A percentile compares a stretch with the other conserved stretches of the same genome.
Evolutionary conservation across 495 filamentous ascomycete genomes (phyloP).

Genomic region (Aspergillus nanangensis): DNA sequence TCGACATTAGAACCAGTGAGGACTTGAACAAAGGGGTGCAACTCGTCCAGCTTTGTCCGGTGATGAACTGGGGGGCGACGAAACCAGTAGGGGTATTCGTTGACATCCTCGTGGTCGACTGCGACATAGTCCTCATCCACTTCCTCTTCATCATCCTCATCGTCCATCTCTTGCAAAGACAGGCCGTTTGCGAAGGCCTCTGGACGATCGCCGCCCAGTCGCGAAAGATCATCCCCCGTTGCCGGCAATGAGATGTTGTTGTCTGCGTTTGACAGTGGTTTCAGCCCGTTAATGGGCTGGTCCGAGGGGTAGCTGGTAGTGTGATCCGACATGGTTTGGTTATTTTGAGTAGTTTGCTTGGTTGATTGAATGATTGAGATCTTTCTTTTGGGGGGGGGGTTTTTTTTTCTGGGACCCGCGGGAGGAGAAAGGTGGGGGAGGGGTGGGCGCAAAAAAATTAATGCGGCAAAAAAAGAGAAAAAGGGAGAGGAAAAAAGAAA

Average conservation of each 20-base stretch:
- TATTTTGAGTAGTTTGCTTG: too few species aligned
- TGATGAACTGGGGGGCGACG: slow-evolving; percentile 36
- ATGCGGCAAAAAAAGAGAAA: neutral
- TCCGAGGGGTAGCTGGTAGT: slow-evolving; percentile 7
- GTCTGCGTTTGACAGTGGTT: slow-evolving; percentile 31
- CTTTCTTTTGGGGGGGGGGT: too few species aligned
- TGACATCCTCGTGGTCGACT: slow-evolving; percentile 39
- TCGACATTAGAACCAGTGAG: slow-evolving; percentile 72
- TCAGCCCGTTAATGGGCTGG: slow-evolving; percentile 23
- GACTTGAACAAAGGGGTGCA: slow-evolving; percentile 67
- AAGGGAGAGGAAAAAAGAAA: neutral
- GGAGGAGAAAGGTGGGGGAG: neutral
- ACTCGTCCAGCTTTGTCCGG: slow-evolving; percentile 41
- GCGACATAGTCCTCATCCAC: slow-evolving; percentile 41
- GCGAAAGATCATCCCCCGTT: slow-evolving; percentile 29
- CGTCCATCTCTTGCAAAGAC: slow-evolving; percentile 21
- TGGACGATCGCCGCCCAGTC: slow-evolving; percentile 28
- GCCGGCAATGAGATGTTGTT: slow-evolving; percentile 26
- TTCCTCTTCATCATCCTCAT: slow-evolving; percentile 37
- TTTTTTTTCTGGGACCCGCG: too few species aligned
- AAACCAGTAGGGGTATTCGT: slow-evolving; percentile 42
- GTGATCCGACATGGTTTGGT: slow-evolving; percentile 15
- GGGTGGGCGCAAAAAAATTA: slow-evolving; percentile 3
- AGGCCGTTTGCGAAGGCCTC: slow-evolving; percentile 31
- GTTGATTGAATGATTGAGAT: too few species aligned